Conservation (phyloP, 768 basidiomycete species). For the Russula sp. region DNA sequence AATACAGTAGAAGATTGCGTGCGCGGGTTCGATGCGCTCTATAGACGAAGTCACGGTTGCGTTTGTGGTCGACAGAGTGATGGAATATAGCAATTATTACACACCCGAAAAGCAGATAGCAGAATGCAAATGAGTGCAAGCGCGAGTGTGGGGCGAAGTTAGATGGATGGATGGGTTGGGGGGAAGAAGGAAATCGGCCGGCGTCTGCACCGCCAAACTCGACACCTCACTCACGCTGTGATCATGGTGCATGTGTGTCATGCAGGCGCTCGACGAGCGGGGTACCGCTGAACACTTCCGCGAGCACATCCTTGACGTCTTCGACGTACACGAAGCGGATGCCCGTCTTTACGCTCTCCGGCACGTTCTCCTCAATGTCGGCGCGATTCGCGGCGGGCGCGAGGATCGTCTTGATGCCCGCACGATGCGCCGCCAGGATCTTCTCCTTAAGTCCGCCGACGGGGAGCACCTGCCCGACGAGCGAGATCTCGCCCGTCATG, state of each 20-base stretch:
- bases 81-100: constrained; percentile 5
- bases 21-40: constrained; percentile 17
- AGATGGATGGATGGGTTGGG: not conserved
- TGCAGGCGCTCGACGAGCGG: constrained; percentile 56
- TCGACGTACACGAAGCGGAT: constrained; percentile 95
- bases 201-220: not conserved
- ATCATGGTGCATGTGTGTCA: constrained; percentile 40
- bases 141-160: not conserved
- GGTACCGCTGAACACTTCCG: constrained; percentile 74
- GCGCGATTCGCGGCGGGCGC: constrained; percentile 84
- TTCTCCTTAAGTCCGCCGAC: constrained; percentile 96
- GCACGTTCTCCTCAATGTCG: constrained; percentile 97
- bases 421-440: constrained; percentile 93
- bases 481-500: constrained; percentile 97
- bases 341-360: constrained; percentile 90
- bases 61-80: constrained; percentile 6
- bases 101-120: constrained; percentile 3
- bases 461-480: constrained; percentile 92
- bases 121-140: constrained; percentile 1
- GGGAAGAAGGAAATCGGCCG: not conserved
- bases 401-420: constrained; percentile 88
- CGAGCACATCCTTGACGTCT: constrained; percentile 81
- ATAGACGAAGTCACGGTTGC: constrained; percentile 9
- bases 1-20: constrained; percentile 18
- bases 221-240: not conserved